These are phyloP conservation scores for Syzygium oleosum DNA, from an alignment of 345 rosid genomes.

Conservation along the genomic window DNA sequence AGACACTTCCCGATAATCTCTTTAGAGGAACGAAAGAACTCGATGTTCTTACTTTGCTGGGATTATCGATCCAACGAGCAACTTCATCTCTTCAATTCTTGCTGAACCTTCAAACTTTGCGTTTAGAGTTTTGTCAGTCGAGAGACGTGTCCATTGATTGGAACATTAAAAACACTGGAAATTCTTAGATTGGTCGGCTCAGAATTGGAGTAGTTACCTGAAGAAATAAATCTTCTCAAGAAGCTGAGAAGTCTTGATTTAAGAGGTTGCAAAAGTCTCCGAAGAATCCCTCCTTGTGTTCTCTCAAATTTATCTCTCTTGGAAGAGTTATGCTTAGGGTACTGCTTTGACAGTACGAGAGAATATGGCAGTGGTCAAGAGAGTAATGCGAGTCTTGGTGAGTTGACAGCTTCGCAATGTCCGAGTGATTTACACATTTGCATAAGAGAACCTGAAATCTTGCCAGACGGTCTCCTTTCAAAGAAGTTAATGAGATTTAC, in stretches of 20 bases:
- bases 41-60: background rate
- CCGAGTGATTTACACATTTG: accelerated
- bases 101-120: background rate
- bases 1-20: background rate
- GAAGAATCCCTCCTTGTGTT: background rate
- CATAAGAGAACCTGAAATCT: too few species aligned
- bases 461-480: background rate
- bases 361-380: background rate
- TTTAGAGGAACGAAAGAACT: background rate
- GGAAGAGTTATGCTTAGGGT: accelerated
- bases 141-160: background rate
- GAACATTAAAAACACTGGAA: background rate
- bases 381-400: background rate
- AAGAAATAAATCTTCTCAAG: background rate
- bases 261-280: background rate
- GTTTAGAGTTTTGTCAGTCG: background rate
- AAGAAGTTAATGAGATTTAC: accelerated
- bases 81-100: background rate
- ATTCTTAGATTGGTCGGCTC: background rate
- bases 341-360: background rate
- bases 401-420: background rate
- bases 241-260: background rate
- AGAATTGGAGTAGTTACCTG: background rate
- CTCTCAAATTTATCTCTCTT: background rate
- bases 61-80: background rate